phyloP scores from a whole-genome alignment of 2,329 filamentous ascomycete genomes.

The Colletotrichum liaoningense region DNA sequence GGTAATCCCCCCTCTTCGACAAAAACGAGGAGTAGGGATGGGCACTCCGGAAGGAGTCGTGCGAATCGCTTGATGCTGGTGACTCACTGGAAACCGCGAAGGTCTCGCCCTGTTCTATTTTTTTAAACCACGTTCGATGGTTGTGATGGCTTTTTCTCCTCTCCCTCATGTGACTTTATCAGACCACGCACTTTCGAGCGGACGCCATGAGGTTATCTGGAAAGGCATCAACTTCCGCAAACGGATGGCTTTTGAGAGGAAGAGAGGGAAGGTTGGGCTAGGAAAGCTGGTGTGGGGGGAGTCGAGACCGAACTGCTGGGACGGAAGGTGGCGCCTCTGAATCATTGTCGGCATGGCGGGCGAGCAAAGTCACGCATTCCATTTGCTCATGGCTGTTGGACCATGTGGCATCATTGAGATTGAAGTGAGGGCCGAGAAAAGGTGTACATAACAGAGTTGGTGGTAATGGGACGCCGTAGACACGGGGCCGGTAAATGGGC shows the following conservation, averaged over 20 bases:
- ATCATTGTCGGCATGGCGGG: neutral
- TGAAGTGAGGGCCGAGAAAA: neutral
- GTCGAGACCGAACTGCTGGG: constrained; percentile 12
- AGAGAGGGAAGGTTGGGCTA: too few relatives aligned
- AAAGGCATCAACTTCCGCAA: constrained; percentile 10
- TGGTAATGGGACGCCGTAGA: neutral
- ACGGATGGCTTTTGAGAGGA: neutral
- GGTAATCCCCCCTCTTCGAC: neutral
- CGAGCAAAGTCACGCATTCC: neutral
- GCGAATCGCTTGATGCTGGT: neutral
- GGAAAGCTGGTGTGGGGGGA: too few relatives aligned
- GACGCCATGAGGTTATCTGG: neutral
- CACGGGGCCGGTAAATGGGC: neutral
- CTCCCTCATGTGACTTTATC: neutral
- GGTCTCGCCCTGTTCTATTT: neutral
- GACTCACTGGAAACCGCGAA: neutral
- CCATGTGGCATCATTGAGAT: neutral
- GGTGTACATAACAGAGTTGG: too few relatives aligned
- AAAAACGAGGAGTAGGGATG: neutral
- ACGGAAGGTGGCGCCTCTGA: neutral
- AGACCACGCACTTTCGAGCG: neutral
- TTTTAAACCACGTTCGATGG: neutral
- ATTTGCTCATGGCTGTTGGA: too few relatives aligned
- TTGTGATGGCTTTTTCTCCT: neutral
- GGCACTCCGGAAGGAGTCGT: neutral